Percentiles rank a stretch among this genome's conserved stretches.
Conservation (phyloP, 2,329 filamentous ascomycete species). For the Alternaria hordeiaustralica region DNA sequence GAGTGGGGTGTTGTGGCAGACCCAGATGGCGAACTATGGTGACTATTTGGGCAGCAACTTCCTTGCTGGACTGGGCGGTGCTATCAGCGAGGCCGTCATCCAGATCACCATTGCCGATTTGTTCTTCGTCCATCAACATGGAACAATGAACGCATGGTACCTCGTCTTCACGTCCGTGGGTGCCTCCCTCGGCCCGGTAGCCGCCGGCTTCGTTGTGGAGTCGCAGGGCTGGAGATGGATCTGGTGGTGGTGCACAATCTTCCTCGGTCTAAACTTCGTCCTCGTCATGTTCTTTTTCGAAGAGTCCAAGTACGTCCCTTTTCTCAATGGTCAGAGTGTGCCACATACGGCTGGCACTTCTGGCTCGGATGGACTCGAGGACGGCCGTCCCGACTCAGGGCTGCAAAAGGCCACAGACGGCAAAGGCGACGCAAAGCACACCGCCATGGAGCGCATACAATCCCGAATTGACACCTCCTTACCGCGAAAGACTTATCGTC, state of each 20-base stretch:
- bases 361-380: background rate
- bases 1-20: conserved; percentile 52
- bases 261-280: conserved; percentile 49
- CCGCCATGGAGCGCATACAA: conserved; percentile 8
- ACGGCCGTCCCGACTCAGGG: background rate
- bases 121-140: conserved; percentile 58
- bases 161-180: conserved; percentile 47
- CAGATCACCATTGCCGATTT: conserved; percentile 58
- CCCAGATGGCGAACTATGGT: conserved; percentile 49
- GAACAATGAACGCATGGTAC: conserved; percentile 57
- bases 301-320: conserved; percentile 31
- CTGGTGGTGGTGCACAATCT: conserved; percentile 57
- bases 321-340: conserved; percentile 13
- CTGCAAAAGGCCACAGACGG: conserved; percentile 3
- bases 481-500: conserved; percentile 52
- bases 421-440: conserved; percentile 5
- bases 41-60: conserved; percentile 56
- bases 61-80: conserved; percentile 54
- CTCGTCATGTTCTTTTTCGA: conserved; percentile 56
- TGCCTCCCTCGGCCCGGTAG: conserved; percentile 49
- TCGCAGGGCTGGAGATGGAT: conserved; percentile 59
- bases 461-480: conserved; percentile 38
- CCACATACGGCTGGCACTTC: background rate
- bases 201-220: conserved; percentile 51
- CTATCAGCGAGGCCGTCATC: conserved; percentile 53